These are phyloP conservation scores for Saccharomyces pastorianus DNA, from an alignment of 1,139 yeast genomes.

Conservation along the genomic window DNA sequence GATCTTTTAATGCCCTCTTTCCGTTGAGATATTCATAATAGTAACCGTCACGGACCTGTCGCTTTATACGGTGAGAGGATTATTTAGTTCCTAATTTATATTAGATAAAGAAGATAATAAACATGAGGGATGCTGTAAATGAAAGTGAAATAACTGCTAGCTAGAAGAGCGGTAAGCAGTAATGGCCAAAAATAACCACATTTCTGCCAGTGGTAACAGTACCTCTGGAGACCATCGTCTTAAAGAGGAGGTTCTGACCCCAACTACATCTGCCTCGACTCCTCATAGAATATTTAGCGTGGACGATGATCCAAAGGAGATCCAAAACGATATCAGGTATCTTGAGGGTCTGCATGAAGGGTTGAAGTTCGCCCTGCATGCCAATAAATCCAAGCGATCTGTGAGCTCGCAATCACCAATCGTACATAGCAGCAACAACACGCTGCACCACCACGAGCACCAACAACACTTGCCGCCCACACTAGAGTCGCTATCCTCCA, in stretches of 20 bases:
- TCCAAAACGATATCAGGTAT: constrained; percentile 53
- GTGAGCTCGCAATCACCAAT: constrained; percentile 6
- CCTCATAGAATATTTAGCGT: constrained; percentile 47
- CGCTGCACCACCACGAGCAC: background rate
- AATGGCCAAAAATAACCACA: background rate
- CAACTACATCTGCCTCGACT: background rate
- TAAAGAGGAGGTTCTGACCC: constrained; percentile 19
- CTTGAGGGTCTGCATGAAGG: constrained; percentile 70
- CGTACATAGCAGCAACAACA: background rate
- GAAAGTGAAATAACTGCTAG: background rate
- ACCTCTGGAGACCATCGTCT: constrained; percentile 4
- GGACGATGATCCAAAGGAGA: constrained; percentile 65
- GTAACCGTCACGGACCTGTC: background rate
- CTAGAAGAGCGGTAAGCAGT: background rate
- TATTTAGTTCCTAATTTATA: background rate
- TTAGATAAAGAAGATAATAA: background rate
- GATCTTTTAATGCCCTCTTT: no score
- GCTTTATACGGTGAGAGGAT: background rate
- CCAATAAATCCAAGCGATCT: constrained; percentile 18
- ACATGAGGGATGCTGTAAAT: background rate
- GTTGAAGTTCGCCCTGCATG: constrained; percentile 37
- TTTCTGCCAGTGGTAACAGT: background rate
- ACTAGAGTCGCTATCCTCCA: background rate
- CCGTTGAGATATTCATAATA: no score
- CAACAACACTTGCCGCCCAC: constrained; percentile 1